Conservation (phyloP, 1,284 basidiomycete species). For the Phellinidium pouzarii region DNA sequence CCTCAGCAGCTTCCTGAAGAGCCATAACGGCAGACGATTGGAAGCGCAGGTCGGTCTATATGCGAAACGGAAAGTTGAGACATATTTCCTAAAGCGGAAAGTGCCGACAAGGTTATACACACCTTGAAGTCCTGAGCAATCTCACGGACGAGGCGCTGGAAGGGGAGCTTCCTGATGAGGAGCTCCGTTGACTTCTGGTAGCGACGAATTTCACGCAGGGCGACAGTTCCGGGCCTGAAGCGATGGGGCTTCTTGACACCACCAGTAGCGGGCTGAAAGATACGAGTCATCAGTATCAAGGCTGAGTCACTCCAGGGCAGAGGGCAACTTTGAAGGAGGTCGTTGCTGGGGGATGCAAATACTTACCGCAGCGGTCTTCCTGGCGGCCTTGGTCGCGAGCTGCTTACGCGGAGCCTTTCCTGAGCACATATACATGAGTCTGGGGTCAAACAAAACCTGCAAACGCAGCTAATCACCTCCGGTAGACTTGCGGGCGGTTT, state of each 20-base stretch:
- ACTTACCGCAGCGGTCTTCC: conserved; percentile 73
- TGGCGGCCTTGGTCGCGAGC: conserved; percentile 86
- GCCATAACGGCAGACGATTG: conserved; percentile 95
- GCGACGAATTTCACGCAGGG: conserved; percentile 94
- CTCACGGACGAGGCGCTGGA: conserved; percentile 94
- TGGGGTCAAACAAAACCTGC: conserved; percentile 19
- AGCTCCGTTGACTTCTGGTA: conserved; percentile 98
- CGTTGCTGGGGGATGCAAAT: conserved; percentile 19
- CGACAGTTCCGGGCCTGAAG: conserved; percentile 97
- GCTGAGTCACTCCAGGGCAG: conserved; percentile 14
- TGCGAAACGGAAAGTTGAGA: conserved; percentile 11
- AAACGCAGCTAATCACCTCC: conserved; percentile 50
- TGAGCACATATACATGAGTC: conserved; percentile 27
- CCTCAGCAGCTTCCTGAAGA: conserved; percentile 93
- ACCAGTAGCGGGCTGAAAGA: conserved; percentile 66
- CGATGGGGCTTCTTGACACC: conserved; percentile 98
- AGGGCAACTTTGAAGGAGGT: conserved; percentile 19
- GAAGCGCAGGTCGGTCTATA: conserved; percentile 88
- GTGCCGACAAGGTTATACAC: conserved; percentile 21
- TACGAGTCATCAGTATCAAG: conserved; percentile 13
- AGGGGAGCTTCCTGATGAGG: conserved; percentile 92
- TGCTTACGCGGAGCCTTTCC: conserved; percentile 86
- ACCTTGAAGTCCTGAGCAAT: conserved; percentile 98
- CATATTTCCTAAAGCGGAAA: conserved; percentile 17
- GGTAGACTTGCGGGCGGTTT: conserved; percentile 80